Base-by-base conservation (phyloP, 177 flowering plant genomes). In the Tripterygium wilfordii region DNA sequence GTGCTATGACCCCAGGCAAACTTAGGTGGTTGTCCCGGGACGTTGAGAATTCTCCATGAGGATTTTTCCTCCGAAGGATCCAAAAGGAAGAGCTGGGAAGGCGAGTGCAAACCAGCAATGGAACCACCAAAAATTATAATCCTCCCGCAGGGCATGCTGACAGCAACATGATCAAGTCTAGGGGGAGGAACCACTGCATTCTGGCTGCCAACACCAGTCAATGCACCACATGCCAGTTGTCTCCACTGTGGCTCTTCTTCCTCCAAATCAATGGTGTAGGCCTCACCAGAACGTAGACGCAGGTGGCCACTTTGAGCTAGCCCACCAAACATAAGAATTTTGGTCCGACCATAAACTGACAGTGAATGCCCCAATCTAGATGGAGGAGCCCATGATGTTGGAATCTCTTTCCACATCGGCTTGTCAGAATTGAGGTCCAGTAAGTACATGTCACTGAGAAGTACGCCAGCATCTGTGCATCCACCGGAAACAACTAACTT, bases 1-100 rank as follows among this genome's bases (percentile, higher is more conserved):
- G 87, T 83, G 54, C 87, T 80, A 43, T 83, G 91, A 33, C 91
- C 91, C 91, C 91, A 80, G 10, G 91, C 86, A 42, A 70, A 78
- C 36, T 76, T 80, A 3, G 91, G 91, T 8, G 82, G 85, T 46
- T 78, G 74, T 20, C 91, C 87, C 0, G 84, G 91, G 48, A 78
- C 86, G 37, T 73, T 73, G 19, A 83, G 76, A 33, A 60, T 83
- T 63, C 83, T 71, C 92, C 92, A 83, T 9, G 79, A 67, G 18
- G 92, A 85, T 57, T 80, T 83, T 47, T 80, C 92, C 54, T 80
- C 92, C 0, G 77, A 59, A 17, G 87, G 92, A 41, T 83, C 92
- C 42, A 83, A 41, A 24, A 83, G 74, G 62, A 75, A 83, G 9
- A 83, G 72, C 63, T 83, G 92, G 18, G 85, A 78, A 22, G 88